These are phyloP conservation scores for Trichothecium roseum DNA, from an alignment of 2,329 filamentous ascomycete genomes.

Conservation along the genomic window DNA sequence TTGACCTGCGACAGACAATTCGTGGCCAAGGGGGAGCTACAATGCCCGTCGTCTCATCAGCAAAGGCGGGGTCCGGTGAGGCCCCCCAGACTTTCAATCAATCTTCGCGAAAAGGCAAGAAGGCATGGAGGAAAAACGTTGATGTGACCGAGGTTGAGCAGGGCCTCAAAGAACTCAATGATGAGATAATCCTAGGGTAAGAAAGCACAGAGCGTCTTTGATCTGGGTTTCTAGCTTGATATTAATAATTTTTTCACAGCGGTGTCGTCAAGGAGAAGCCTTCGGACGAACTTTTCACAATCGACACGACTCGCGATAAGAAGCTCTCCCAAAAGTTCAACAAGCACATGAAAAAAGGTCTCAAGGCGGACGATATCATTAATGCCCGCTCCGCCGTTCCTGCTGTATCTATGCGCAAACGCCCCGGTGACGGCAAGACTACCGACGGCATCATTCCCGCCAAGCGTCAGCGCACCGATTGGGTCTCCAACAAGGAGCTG, in stretches of 20 bases:
- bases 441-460: constrained; percentile 62
- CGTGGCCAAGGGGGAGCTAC: constrained; percentile 5
- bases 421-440: constrained; percentile 51
- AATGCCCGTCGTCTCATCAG: constrained; percentile 45
- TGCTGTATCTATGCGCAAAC: constrained; percentile 69
- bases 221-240: no score
- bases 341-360: constrained; percentile 60
- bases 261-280: constrained; percentile 77
- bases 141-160: constrained; percentile 78
- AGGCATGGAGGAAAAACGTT: constrained; percentile 97
- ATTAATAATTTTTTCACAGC: constrained; percentile 31
- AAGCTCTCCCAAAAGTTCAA: constrained; percentile 53
- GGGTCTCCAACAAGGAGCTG: constrained; percentile 78
- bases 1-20: no score
- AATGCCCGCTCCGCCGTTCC: constrained; percentile 73
- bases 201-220: no score
- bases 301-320: constrained; percentile 66
- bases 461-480: constrained; percentile 69
- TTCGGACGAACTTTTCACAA: constrained; percentile 72
- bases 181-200: constrained; percentile 85
- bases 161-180: constrained; percentile 73
- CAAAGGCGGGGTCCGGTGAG: constrained; percentile 32
- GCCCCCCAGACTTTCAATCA: constrained; percentile 78
- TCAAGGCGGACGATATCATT: constrained; percentile 90
- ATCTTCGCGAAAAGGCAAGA: constrained; percentile 92